phyloP scores from a whole-genome alignment of 2,329 filamentous ascomycete genomes.

The Hypoxylon sp. region DNA sequence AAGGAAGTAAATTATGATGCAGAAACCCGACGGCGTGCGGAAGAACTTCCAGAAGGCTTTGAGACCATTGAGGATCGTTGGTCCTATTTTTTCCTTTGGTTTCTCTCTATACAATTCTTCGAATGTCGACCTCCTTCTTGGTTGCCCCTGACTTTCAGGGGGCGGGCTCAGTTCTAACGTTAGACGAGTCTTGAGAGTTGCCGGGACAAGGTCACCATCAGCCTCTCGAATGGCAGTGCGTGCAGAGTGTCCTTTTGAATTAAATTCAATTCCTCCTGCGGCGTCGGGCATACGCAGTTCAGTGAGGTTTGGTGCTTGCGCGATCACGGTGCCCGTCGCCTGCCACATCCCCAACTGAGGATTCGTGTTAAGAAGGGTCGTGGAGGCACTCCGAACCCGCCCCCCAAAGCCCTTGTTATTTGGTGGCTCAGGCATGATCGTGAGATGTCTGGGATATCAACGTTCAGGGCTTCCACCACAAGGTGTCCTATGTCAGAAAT shows the following conservation, averaged over 20 bases:
- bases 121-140: slow-evolving; percentile 7
- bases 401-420: slow-evolving; percentile 15
- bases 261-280: slow-evolving; percentile 16
- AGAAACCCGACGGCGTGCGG: slow-evolving; percentile 8
- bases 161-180: background rate
- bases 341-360: slow-evolving; percentile 24
- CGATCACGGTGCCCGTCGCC: slow-evolving; percentile 17
- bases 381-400: slow-evolving; percentile 16
- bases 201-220: slow-evolving; percentile 14
- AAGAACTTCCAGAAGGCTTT: slow-evolving; percentile 20
- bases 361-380: slow-evolving; percentile 11
- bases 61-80: slow-evolving; percentile 18
- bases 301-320: slow-evolving; percentile 23
- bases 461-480: background rate
- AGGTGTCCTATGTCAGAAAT: background rate
- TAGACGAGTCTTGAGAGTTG: background rate
- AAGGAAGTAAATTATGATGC: slow-evolving; percentile 20
- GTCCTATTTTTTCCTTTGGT: slow-evolving; percentile 15
- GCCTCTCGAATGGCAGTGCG: slow-evolving; percentile 12
- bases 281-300: slow-evolving; percentile 15
- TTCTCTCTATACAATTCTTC: slow-evolving; percentile 8
- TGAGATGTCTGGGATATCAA: background rate
- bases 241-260: slow-evolving; percentile 19
- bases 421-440: slow-evolving; percentile 10
- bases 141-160: background rate